Conservation (phyloP, 805 yeast species). For the Barnettozyma vustinii region DNA sequence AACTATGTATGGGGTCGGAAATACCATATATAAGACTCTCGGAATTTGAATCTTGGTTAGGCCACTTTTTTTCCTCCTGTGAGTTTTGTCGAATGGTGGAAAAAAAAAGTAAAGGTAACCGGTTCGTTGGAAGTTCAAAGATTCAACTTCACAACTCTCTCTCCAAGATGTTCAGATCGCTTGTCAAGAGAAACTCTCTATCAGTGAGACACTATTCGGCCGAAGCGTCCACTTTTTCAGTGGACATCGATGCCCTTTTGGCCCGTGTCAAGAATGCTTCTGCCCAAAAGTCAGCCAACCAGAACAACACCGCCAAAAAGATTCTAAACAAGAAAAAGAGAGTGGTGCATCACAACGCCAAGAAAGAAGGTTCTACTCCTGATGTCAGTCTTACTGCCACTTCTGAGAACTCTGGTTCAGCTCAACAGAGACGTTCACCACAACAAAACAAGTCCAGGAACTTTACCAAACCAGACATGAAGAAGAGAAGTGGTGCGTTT, state of each 20-base stretch:
- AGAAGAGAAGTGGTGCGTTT: background rate
- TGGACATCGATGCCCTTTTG: conserved; percentile 12
- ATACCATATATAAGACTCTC: background rate
- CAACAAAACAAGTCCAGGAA: background rate
- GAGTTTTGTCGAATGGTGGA: no score
- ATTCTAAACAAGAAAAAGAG: background rate
- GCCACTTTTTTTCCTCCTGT: background rate
- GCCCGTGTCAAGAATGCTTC: conserved; percentile 10
- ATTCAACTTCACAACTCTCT: background rate
- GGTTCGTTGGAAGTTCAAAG: no score
- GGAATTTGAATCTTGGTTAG: background rate
- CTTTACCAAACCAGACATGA: background rate
- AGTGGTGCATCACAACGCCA: background rate
- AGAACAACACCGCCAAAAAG: background rate
- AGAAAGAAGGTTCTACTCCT: background rate
- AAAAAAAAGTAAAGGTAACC: no score
- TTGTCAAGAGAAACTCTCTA: background rate
- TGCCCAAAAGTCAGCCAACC: background rate
- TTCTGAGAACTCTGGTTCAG: background rate
- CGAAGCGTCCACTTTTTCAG: background rate
- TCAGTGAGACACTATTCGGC: conserved; percentile 6
- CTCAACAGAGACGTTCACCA: background rate
- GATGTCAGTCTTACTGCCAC: background rate
- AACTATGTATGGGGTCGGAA: no score
- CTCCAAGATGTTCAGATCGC: conserved; percentile 5